phyloP scores from a whole-genome alignment of 768 basidiomycete species.

The Rickenella mellea region DNA sequence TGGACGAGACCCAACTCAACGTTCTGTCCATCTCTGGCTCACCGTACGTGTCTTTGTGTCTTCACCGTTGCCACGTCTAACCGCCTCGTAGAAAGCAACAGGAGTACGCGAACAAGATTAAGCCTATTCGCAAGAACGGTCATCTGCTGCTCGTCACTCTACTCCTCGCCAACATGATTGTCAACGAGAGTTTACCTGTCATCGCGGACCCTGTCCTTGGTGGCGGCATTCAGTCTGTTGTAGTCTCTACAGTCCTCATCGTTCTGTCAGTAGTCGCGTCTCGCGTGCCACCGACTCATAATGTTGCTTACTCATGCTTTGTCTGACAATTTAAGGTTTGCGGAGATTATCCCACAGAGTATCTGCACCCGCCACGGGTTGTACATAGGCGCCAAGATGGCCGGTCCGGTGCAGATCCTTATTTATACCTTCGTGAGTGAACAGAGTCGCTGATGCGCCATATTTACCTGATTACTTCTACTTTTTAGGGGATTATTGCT shows the following conservation, averaged over 20 bases:
- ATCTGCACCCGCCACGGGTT: constrained; percentile 88
- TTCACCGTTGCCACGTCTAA: neutral
- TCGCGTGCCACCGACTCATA: constrained; percentile 13
- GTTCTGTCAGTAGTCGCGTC: constrained; percentile 64
- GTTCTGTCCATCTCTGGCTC: constrained; percentile 82
- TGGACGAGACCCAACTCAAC: constrained; percentile 87
- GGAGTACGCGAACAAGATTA: constrained; percentile 73
- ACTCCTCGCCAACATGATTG: constrained; percentile 84
- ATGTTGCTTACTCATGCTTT: neutral
- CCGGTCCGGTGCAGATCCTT: constrained; percentile 51
- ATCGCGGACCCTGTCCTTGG: constrained; percentile 75
- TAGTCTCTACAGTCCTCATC: constrained; percentile 76
- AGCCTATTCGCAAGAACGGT: constrained; percentile 77
- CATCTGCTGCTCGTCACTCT: constrained; percentile 78
- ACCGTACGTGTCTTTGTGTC: constrained; percentile 38
- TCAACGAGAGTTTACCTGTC: constrained; percentile 80
- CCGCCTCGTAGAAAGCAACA: constrained; percentile 51
- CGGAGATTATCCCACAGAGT: constrained; percentile 89
- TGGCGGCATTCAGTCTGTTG: constrained; percentile 67
- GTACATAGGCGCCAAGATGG: constrained; percentile 84
- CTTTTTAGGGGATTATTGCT: constrained; percentile 51
- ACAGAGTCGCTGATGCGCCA: neutral
- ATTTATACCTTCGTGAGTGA: constrained; percentile 56
- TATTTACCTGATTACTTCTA: neutral
- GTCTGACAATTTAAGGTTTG: constrained; percentile 42